Conservation (phyloP, 768 basidiomycete genomes). For the Pholiota molesta region DNA sequence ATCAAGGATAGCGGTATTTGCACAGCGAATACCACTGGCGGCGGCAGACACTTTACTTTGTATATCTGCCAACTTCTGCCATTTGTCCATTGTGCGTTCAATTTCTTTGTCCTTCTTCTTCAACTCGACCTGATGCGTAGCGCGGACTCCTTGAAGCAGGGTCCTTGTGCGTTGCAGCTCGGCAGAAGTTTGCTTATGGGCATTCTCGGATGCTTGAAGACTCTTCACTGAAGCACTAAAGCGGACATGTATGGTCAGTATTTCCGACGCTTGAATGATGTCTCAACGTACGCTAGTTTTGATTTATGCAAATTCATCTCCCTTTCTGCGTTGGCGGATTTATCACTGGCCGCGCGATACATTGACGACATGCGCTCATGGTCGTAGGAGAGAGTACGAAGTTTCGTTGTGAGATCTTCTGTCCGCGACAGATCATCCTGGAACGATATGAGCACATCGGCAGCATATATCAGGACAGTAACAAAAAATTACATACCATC, state of each 20-base stretch:
- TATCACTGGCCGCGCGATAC: constrained; percentile 61
- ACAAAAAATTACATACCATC: constrained; percentile 52
- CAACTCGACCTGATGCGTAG: constrained; percentile 68
- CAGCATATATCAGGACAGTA: background rate
- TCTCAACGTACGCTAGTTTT: constrained; percentile 62
- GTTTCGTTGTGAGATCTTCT: constrained; percentile 74
- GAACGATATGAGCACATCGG: constrained; percentile 3
- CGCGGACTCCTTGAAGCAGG: constrained; percentile 67
- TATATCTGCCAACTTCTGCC: constrained; percentile 69
- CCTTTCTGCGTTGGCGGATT: constrained; percentile 73
- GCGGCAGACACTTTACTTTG: constrained; percentile 60
- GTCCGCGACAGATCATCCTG: constrained; percentile 77
- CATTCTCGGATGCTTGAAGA: constrained; percentile 59
- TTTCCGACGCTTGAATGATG: background rate
- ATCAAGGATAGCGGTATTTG: constrained; percentile 52
- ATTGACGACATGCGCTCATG: constrained; percentile 73
- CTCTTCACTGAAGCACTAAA: constrained; percentile 53
- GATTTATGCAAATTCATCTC: constrained; percentile 77
- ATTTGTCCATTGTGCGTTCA: constrained; percentile 74
- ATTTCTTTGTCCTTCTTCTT: constrained; percentile 84
- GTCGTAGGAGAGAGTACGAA: constrained; percentile 80
- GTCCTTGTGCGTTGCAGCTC: constrained; percentile 78
- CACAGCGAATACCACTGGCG: constrained; percentile 55
- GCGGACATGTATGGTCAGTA: constrained; percentile 5
- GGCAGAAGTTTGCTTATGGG: constrained; percentile 69